phyloP scores from a whole-genome alignment of 441 rosid species.

The Mallotus repandus region DNA sequence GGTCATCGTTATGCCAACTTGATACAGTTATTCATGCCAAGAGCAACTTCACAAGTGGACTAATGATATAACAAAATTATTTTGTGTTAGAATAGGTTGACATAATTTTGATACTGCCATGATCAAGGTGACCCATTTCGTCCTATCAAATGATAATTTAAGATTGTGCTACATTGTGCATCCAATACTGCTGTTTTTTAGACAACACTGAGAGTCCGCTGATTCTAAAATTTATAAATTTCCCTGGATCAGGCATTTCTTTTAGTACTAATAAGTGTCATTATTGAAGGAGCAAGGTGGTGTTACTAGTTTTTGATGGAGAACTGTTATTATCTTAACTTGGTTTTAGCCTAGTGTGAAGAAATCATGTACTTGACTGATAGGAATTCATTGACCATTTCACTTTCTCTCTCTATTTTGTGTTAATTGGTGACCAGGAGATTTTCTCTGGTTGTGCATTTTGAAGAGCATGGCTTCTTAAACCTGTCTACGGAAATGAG shows the following conservation, averaged over 20 bases:
- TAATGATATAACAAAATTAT: not conserved
- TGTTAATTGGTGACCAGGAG: not conserved
- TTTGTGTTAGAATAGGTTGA: not conserved
- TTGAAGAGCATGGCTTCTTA: constrained; percentile 4
- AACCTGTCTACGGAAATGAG: not conserved
- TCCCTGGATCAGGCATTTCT: not conserved
- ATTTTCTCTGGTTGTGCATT: not conserved
- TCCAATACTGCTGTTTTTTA: not conserved
- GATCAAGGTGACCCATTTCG: no score
- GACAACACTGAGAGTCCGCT: not conserved
- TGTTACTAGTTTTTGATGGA: not conserved
- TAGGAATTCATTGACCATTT: not conserved
- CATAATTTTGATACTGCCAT: not conserved
- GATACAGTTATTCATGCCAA: not conserved
- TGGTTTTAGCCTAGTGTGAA: constrained; percentile 3
- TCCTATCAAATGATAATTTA: constrained; percentile 2
- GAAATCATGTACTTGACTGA: not conserved
- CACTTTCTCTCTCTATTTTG: not conserved
- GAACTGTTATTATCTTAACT: not conserved
- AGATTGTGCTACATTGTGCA: not conserved
- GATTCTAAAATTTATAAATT: not conserved
- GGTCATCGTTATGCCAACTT: not conserved
- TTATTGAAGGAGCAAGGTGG: not conserved
- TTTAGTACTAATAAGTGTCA: not conserved
- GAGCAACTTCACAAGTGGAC: not conserved